Base-by-base conservation (phyloP, 345 rosid species). In the Eucalyptus victrix region DNA sequence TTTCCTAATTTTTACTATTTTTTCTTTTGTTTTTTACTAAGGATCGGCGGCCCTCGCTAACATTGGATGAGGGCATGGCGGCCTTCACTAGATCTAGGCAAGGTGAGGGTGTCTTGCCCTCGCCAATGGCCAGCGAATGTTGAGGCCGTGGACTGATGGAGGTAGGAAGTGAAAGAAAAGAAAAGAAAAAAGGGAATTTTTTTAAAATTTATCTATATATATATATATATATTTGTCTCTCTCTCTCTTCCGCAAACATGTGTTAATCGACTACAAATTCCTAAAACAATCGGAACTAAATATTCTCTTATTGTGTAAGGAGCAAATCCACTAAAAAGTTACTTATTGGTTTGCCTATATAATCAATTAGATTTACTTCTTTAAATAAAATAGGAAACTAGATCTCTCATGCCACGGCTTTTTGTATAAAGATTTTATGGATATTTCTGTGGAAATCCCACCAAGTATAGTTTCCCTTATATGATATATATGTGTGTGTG, bases 101-200 rank as follows among this genome's bases (percentile, higher is more conserved):
- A 53, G 58, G 58, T 53, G 11, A 8, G 1, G 24, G 58, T 21
- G 23, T 51, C 54, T 51, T 51, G 4, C 9, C 54, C 54, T 18
- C 3, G 24, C 58, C 24, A 53, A 19, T 53, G 58, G 24, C 4
- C 11, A 1, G 24, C 11, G 0, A 53, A 53, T 53, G 10, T 53
- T 19, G 58, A 53, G 24, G 24, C 24, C 5, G 24, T 53, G 24
- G 58, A 19, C 58, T 0, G 1, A 19, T 5, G 5, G 0, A 19
- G 58, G 5, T 0, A 19, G 56, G 56, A 0, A 7, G 1, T 3
- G 1, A 49, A 49, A 49, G 7, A 16, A 19, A 53, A 53, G 2
- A 53, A 53, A 53, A 53, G 1, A 18, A 53, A 53, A n/a, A 51
- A 7, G 19, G 21, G 1, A 7, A 3, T 45, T 45, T 9, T 44